These are phyloP conservation scores for Pterocarpus santalinus DNA, from an alignment of 306 rosid species.

Conservation along the genomic window DNA sequence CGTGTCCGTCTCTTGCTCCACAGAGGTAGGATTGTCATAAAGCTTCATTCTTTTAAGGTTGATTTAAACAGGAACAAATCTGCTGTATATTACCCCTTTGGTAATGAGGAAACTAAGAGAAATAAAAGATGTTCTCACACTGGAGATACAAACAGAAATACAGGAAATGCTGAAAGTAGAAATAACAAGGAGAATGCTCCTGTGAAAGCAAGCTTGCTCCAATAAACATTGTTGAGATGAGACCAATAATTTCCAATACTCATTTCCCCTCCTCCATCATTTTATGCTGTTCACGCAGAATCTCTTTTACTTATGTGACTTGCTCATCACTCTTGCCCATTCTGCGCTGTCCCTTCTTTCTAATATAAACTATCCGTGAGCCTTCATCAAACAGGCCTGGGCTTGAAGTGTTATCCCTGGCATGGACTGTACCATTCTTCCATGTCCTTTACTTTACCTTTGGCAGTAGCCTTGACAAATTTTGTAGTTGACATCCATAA, in stretches of 20 bases:
- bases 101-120: background rate
- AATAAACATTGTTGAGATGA: background rate
- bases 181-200: background rate
- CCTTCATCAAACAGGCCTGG: background rate
- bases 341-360: background rate
- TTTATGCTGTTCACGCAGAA: background rate
- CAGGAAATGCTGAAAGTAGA: background rate
- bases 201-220: background rate
- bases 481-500: background rate
- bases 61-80: background rate
- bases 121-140: background rate
- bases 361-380: background rate
- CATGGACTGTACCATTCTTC: background rate
- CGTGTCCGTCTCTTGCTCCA: conserved; percentile 55
- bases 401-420: background rate
- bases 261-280: background rate
- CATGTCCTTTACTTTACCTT: background rate
- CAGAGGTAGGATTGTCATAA: conserved; percentile 34
- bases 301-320: background rate
- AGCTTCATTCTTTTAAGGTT: background rate
- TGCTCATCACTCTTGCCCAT: background rate
- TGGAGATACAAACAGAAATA: background rate
- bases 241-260: background rate
- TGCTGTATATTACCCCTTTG: background rate
- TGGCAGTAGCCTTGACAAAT: background rate